Evolutionary conservation across 176 grass and related monocot species (phyloP).

Genomic region (Hsuehochloa calcarea): DNA sequence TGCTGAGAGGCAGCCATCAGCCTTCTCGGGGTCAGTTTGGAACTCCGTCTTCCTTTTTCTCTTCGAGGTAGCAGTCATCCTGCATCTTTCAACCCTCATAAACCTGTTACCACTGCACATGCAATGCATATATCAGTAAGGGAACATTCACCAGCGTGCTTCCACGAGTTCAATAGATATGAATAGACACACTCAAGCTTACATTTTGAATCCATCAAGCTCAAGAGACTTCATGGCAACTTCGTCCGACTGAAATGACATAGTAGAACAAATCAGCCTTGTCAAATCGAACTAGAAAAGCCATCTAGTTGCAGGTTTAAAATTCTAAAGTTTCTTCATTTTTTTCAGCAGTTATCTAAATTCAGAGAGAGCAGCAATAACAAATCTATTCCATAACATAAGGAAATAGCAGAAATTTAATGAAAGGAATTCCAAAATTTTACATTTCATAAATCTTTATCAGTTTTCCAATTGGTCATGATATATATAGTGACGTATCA

Average conservation of each 20-base stretch:
- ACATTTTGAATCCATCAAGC: slow-evolving; percentile 81
- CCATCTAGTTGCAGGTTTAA: not conserved
- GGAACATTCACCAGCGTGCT: not conserved
- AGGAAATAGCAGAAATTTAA: not conserved
- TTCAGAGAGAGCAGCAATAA: not conserved
- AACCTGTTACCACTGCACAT: slow-evolving; percentile 55
- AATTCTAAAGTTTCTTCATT: not conserved
- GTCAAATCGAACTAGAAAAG: not conserved
- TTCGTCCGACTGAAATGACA: slow-evolving; percentile 43
- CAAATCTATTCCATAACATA: not conserved
- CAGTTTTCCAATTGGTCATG: not conserved
- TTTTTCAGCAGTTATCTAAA: not conserved
- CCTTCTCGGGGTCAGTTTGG: slow-evolving; percentile 61
- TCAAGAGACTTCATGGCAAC: slow-evolving; percentile 55
- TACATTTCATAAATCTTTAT: not conserved
- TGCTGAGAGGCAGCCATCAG: slow-evolving; percentile 71
- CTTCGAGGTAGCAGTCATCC: slow-evolving; percentile 43
- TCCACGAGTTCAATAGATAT: not conserved
- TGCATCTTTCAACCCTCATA: slow-evolving; percentile 75
- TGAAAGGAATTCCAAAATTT: not conserved
- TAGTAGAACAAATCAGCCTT: not conserved
- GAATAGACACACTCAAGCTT: not conserved
- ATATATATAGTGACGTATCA: not conserved
- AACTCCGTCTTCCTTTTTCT: slow-evolving; percentile 69
- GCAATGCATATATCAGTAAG: not conserved